phyloP scores from a whole-genome alignment of 805 yeast genomes.

The Wickerhamiella australiensis region DNA sequence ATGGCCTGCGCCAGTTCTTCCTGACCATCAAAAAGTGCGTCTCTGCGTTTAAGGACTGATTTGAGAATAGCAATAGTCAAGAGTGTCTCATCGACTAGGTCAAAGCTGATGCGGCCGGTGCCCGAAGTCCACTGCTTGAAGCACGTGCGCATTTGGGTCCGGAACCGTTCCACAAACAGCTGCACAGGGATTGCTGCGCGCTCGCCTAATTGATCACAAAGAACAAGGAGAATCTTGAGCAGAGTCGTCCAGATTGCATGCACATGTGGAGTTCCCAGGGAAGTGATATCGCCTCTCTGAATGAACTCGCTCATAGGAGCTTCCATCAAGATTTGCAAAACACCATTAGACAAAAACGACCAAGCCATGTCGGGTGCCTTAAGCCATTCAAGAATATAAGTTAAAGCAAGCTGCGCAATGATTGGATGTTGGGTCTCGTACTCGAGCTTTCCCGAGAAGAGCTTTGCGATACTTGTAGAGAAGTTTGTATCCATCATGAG shows the following conservation, averaged over 20 bases:
- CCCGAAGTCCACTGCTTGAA: slow-evolving; percentile 54
- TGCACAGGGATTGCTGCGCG: slow-evolving; percentile 53
- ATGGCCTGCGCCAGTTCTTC: slow-evolving; percentile 49
- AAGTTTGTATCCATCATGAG: slow-evolving; percentile 4
- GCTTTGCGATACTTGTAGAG: slow-evolving; percentile 1
- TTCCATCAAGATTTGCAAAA: slow-evolving; percentile 56
- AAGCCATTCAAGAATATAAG: slow-evolving; percentile 58
- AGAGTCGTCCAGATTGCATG: slow-evolving; percentile 78
- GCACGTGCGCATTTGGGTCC: slow-evolving; percentile 52
- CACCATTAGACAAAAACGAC: slow-evolving; percentile 48
- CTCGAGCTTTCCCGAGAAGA: slow-evolving; percentile 57
- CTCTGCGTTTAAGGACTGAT: neutral
- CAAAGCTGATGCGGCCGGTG: slow-evolving; percentile 39
- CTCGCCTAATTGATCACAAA: slow-evolving; percentile 52
- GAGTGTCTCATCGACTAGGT: slow-evolving; percentile 48
- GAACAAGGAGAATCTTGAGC: slow-evolving; percentile 49
- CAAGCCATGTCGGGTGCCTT: slow-evolving; percentile 53
- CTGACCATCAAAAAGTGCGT: slow-evolving; percentile 23
- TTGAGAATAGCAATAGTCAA: slow-evolving; percentile 47
- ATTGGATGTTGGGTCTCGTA: slow-evolving; percentile 49
- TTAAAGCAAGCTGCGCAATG: slow-evolving; percentile 59
- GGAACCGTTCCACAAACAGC: slow-evolving; percentile 49
- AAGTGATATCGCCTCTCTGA: slow-evolving; percentile 50
- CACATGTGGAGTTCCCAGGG: slow-evolving; percentile 41
- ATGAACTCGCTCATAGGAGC: slow-evolving; percentile 58